phyloP scores from a whole-genome alignment of 1,284 basidiomycete species.

The Erythrobasidium hasegawianum region DNA sequence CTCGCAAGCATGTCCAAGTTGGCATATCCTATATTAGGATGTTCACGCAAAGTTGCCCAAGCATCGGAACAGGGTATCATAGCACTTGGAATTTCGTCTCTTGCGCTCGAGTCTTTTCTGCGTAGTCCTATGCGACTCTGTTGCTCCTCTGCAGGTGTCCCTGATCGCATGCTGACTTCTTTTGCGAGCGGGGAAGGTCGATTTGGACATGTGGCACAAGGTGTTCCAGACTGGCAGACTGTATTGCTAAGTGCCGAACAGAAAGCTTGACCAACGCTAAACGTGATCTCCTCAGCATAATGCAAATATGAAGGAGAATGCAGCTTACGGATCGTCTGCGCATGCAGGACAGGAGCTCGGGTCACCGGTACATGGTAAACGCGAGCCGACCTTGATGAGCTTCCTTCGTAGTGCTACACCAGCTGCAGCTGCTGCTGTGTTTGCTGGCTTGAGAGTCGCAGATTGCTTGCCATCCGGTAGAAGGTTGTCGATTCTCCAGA shows the following conservation, averaged over 20 bases:
- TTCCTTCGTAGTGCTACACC: conserved; percentile 14
- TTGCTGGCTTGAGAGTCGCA: neutral
- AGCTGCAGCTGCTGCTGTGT: conserved; percentile 18
- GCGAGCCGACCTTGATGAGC: conserved; percentile 30
- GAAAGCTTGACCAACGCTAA: conserved; percentile 27
- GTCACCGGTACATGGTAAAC: conserved; percentile 41
- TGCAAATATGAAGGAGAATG: no score
- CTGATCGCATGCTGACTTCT: neutral
- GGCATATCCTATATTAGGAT: conserved; percentile 36
- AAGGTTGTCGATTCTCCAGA: conserved; percentile 33
- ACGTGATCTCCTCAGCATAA: no score
- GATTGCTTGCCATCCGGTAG: conserved; percentile 12
- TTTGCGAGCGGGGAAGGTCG: conserved; percentile 13
- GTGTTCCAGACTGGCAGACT: conserved; percentile 34
- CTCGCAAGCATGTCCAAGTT: conserved; percentile 47
- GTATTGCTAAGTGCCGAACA: conserved; percentile 22
- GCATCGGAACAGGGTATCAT: conserved; percentile 33
- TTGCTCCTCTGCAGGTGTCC: neutral
- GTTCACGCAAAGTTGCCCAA: conserved; percentile 24
- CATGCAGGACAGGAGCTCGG: conserved; percentile 44
- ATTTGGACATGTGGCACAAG: conserved; percentile 40
- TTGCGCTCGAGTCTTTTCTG: conserved; percentile 15
- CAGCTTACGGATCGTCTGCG: conserved; percentile 43
- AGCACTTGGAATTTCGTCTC: conserved; percentile 26
- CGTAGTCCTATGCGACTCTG: neutral